These are phyloP conservation scores for Scedosporium aurantiacum DNA, from an alignment of 2,329 filamentous ascomycete genomes.

Conservation along the genomic window DNA sequence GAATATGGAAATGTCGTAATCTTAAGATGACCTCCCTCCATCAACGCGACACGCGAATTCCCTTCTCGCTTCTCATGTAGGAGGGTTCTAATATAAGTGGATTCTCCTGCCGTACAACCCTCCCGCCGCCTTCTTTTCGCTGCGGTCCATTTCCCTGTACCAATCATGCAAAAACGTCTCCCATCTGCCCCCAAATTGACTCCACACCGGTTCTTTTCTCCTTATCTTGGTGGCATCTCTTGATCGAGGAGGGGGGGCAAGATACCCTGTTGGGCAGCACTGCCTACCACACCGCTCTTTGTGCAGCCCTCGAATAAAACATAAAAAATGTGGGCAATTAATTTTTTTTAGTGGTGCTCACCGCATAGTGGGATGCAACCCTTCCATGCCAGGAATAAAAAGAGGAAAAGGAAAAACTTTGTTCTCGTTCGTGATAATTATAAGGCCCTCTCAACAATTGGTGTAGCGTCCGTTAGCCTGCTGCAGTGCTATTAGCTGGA, in stretches of 20 bases:
- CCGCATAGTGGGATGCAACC: neutral
- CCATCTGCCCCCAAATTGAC: neutral
- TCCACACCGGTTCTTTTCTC: neutral
- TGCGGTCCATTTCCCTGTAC: neutral
- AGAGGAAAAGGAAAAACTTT: neutral
- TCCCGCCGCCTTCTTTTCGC: neutral
- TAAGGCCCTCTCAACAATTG: neutral
- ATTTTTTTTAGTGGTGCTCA: neutral
- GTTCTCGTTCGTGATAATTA: neutral
- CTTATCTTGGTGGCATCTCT: neutral
- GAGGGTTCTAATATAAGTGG: neutral
- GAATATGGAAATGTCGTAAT: neutral
- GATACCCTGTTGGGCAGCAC: conserved; percentile 1
- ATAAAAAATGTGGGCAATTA: neutral
- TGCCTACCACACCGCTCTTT: conserved; percentile 4
- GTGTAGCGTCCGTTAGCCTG: too few species aligned
- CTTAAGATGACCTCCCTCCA: neutral
- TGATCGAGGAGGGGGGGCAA: neutral
- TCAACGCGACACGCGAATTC: neutral
- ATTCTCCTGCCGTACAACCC: neutral
- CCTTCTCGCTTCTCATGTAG: neutral
- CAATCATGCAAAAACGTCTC: neutral
- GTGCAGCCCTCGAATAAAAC: neutral
- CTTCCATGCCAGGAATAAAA: neutral
- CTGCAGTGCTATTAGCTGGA: too few species aligned